phyloP scores from a whole-genome alignment of 768 basidiomycete genomes.

The Lentinus tigrinus region DNA sequence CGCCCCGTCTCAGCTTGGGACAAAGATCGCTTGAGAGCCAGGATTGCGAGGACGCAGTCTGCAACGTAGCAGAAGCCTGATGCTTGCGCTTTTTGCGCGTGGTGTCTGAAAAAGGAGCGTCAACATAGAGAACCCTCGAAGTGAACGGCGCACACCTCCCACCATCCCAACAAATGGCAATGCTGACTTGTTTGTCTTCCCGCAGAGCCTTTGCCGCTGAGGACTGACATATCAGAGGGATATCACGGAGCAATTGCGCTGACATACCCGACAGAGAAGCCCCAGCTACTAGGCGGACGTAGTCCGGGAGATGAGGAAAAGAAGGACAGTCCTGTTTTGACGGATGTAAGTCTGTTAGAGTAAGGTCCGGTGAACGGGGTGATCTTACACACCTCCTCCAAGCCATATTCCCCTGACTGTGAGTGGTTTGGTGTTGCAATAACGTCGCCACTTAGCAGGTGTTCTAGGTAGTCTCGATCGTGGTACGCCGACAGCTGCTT shows the following conservation, averaged over 20 bases:
- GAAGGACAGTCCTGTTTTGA: slow-evolving; percentile 72
- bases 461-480: slow-evolving; percentile 66
- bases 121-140: not conserved
- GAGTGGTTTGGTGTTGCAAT: not conserved
- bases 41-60: slow-evolving; percentile 80
- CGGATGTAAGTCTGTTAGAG: too few species aligned
- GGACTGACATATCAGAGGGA: not conserved
- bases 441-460: slow-evolving; percentile 38
- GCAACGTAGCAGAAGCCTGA: slow-evolving; percentile 95
- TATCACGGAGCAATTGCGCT: not conserved
- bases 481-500: slow-evolving; percentile 70
- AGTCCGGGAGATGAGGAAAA: slow-evolving; percentile 67
- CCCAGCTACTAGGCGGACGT: slow-evolving; percentile 72
- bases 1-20: not conserved
- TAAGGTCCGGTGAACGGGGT: too few species aligned
- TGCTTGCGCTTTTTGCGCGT: slow-evolving; percentile 74
- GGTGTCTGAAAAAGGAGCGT: slow-evolving; percentile 53
- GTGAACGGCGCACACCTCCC: slow-evolving; percentile 53
- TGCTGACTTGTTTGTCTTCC: slow-evolving; percentile 42
- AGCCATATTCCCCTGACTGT: slow-evolving; percentile 45
- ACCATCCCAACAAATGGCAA: slow-evolving; percentile 90
- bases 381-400: slow-evolving; percentile 49
- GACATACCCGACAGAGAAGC: slow-evolving; percentile 58
- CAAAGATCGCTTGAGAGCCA: slow-evolving; percentile 54
- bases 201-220: slow-evolving; percentile 59